phyloP scores from a whole-genome alignment of 1,284 basidiomycete species.

The Coniferiporia weirii region DNA sequence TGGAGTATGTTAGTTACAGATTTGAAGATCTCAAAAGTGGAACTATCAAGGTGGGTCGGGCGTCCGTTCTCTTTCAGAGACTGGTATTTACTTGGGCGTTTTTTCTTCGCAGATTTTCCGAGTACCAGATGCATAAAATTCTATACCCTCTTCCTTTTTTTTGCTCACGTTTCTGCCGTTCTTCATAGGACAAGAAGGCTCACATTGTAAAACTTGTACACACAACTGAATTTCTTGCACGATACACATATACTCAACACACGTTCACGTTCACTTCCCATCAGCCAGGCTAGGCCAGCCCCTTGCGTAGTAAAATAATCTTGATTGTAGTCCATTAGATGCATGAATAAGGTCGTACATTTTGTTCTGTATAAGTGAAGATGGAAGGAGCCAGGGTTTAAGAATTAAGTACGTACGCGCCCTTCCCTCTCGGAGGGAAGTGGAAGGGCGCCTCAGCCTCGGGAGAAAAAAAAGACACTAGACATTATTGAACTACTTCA shows the following conservation, averaged over 20 bases:
- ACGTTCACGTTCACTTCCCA: no score
- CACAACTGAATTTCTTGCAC: not conserved
- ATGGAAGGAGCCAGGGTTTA: no score
- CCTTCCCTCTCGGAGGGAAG: not conserved
- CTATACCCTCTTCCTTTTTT: not conserved
- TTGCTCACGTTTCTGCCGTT: constrained; percentile 3
- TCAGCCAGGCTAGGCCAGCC: no score
- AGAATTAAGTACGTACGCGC: constrained; percentile 1
- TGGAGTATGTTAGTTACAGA: constrained; percentile 79
- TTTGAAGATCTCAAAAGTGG: constrained; percentile 88
- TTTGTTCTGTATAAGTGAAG: not conserved
- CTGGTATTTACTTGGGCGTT: not conserved
- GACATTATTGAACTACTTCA: constrained; percentile 29
- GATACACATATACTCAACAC: not conserved
- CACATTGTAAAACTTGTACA: not conserved
- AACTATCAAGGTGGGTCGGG: constrained; percentile 58
- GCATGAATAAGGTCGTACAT: not conserved
- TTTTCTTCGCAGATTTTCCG: constrained; percentile 40
- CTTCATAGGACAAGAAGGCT: not conserved
- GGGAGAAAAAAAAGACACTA: not conserved
- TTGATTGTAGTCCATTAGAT: not conserved
- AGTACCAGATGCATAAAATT: constrained; percentile 39
- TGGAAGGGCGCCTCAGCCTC: constrained; percentile 1
- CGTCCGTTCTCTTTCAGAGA: not conserved
- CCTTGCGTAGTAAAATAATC: not conserved